Evolutionary conservation across 83 land plant species (phyloP), one percentile per base, ranked within the genome.

Genomic region (Picea mariana): DNA sequence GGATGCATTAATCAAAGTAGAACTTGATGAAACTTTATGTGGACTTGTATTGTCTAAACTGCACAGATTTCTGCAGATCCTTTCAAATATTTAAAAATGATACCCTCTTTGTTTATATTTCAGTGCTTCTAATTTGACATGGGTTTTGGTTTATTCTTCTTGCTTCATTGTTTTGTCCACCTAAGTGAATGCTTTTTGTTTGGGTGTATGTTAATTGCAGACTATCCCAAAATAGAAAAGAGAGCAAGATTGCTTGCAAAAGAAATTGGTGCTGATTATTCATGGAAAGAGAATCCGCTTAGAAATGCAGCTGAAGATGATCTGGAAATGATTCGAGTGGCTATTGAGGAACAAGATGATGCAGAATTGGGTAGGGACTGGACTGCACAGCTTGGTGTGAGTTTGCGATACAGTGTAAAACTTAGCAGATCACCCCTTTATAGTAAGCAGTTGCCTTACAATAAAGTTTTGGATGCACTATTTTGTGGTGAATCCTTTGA

Each of bases 341-440:
- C 99, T 40, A 87, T 96, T 82, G 95, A 91, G 71, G 92, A 86
- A 61, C 93, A 87, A 85, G 89, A 84, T 64, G 91, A 85, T 77
- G 63, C 65, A 60, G 82, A 80, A 77, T 65, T 81, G 77, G 75
- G 80, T 20, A 84, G 87, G 66, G 97, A 94, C 79, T 97, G 98
- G 99, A 95, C 94, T 75, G 87, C 90, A 9, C 87, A 83, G 68
- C 69, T 97, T 59, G 95, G 94, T 76, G 71, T 95, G 79, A 90
- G 87, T 85, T 81, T 93, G 16, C 86, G 79, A 58, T 66, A 89
- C 62, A n/a, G n/a, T n/a, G n/a, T n/a, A 60, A 89, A 88, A 80
- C 81, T 83, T 75, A 85, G 88, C 42, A 90, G 86, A 63, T 66
- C 60, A 21, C 77, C 75, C 2, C 83, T 80, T 6, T 84, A 88